A percentile compares a stretch with the other conserved stretches of the same genome.
These are phyloP conservation scores for Epichloe hybrida DNA, from an alignment of 2,329 filamentous ascomycete genomes.

Conservation along the genomic window DNA sequence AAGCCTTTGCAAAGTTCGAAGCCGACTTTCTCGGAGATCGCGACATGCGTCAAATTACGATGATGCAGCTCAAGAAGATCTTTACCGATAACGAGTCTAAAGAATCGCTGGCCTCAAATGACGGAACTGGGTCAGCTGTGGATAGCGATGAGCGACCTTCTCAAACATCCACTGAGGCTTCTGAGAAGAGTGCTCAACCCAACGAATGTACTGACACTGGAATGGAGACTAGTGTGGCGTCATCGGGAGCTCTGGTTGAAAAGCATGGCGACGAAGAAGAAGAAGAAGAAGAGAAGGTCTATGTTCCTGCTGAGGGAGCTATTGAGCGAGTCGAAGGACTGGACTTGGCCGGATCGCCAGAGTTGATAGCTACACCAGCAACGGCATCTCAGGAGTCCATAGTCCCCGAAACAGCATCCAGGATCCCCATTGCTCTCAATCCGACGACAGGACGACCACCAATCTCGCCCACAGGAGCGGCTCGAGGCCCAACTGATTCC, in stretches of 20 bases:
- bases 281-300: slow-evolving; percentile 16
- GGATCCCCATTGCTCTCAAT: background rate
- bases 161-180: slow-evolving; percentile 31
- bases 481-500: slow-evolving; percentile 9
- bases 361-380: slow-evolving; percentile 10
- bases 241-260: slow-evolving; percentile 10
- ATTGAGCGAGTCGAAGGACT: slow-evolving; percentile 35
- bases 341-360: slow-evolving; percentile 31
- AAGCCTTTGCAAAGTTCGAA: slow-evolving; percentile 80
- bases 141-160: slow-evolving; percentile 35
- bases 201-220: slow-evolving; percentile 25
- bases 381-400: slow-evolving; percentile 2
- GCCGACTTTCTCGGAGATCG: slow-evolving; percentile 91
- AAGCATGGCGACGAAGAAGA: slow-evolving; percentile 7
- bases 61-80: slow-evolving; percentile 85
- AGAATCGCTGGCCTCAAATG: slow-evolving; percentile 56
- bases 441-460: slow-evolving; percentile 9
- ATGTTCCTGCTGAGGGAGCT: slow-evolving; percentile 19
- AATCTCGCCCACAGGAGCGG: slow-evolving; percentile 10
- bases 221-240: slow-evolving; percentile 18
- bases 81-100: slow-evolving; percentile 84
- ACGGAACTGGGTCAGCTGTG: slow-evolving; percentile 46
- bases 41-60: slow-evolving; percentile 83
- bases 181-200: slow-evolving; percentile 32
- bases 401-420: background rate